Evolutionary conservation across 495 filamentous ascomycete genomes (phyloP), one percentile per base, ranked within the genome.

Genomic region (Physcia stellaris): DNA sequence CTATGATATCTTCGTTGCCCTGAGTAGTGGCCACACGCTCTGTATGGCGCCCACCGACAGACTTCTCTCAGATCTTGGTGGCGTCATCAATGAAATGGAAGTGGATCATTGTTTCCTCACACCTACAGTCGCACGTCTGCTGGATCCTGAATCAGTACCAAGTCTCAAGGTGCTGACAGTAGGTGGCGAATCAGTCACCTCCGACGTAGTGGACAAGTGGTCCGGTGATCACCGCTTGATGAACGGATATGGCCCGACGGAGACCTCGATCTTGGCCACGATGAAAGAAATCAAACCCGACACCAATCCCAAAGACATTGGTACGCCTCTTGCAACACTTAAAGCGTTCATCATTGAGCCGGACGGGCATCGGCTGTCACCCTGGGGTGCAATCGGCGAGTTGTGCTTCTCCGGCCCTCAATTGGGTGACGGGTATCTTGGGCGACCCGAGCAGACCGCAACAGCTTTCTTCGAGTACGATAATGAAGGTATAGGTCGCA

Each of bases 71-170:
- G 60, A 70, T 44, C 49, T 71, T 19, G 47, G 57, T 13, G 64
- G 60, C 37, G 60, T 59, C 6, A 73, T 73, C 6, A 57, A 58
- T 34, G 63, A 62, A 2, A 57, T 70, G 54, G 52, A 60, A 11
- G 68, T 72, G 1, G 61, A 58, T 4, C 68, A 63, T 54, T 55
- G 60, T 2, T 58, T 66, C 29, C 50, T 70, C n/a, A 60, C 61
- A 6, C 62, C 65, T 10, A 64, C 60, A 29, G 44, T 67, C 21
- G 53, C 51, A 3, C 46, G 52, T 6, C 29, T 42, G 2, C 29
- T 61, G 2, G 26, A 37, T n/a, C 52, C 54, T 0, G 20, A 33
- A 7, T 35, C 47, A 3, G 24, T 55, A 12, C 43, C 54, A 16
- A 46, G 48, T 12, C 34, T 61, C 11, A 35, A 42, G 13, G 50